Conservation (phyloP, 345 rosid species). For the Acer negundo region DNA sequence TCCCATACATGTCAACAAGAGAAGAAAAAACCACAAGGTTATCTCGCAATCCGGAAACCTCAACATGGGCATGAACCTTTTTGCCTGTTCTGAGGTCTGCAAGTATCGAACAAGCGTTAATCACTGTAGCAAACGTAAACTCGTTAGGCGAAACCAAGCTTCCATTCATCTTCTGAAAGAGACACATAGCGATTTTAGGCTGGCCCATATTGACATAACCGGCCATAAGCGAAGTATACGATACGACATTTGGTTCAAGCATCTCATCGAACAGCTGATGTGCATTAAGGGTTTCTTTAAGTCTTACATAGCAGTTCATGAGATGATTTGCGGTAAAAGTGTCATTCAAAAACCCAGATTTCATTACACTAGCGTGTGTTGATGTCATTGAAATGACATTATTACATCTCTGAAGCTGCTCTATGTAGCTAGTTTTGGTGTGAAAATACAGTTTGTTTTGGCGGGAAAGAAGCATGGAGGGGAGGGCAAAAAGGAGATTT, state of each 20-base stretch:
- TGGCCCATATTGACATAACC: slow-evolving; percentile 43
- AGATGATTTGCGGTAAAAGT: slow-evolving; percentile 52
- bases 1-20: slow-evolving; percentile 87
- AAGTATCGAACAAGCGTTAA: slow-evolving; percentile 61
- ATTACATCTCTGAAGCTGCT: slow-evolving; percentile 39
- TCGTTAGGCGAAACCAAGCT: slow-evolving; percentile 53
- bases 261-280: slow-evolving; percentile 66
- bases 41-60: slow-evolving; percentile 41
- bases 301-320: slow-evolving; percentile 41
- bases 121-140: slow-evolving; percentile 58
- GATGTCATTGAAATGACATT: slow-evolving; percentile 29
- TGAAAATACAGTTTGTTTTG: slow-evolving; percentile 28
- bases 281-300: slow-evolving; percentile 33
- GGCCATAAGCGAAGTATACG: slow-evolving; percentile 69
- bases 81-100: slow-evolving; percentile 49
- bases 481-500: slow-evolving; percentile 17
- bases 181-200: slow-evolving; percentile 39
- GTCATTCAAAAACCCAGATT: slow-evolving; percentile 40
- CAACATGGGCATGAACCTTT: slow-evolving; percentile 57
- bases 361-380: slow-evolving; percentile 36
- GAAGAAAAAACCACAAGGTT: slow-evolving; percentile 72
- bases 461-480: slow-evolving; percentile 30
- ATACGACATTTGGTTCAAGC: slow-evolving; percentile 70
- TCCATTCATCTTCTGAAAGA: slow-evolving; percentile 44
- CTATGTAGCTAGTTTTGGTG: slow-evolving; percentile 25